Evolutionary conservation across 2,329 filamentous ascomycete species (phyloP), one percentile per base, ranked within the genome.

Genomic region (Fusarium sp.): DNA sequence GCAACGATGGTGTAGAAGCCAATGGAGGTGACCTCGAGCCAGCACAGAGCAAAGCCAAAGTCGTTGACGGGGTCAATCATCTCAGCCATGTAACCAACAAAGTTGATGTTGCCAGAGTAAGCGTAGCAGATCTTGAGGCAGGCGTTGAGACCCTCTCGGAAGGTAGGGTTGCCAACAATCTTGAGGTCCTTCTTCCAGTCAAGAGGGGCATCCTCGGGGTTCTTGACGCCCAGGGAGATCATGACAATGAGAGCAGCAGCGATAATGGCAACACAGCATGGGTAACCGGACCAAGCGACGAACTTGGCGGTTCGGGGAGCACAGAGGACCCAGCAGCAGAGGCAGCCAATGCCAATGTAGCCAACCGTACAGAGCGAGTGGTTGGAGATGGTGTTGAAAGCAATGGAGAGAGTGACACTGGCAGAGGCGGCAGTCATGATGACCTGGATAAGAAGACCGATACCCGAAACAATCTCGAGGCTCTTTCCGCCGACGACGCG

Each of bases 371-470:
- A 94, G 9, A 91, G 76, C 7, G 85, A 84, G 78, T 91, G 88
- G 64, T 85, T 84, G 12, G 87, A 88, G 79, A 93, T 91, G 58
- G 91, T 92, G 83, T 93, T 93, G 75, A 93, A 86, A 76, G 92
- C 92, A 75, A 92, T 88, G 49, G 91, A 88, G 55, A 91, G 89
- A 4, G 90, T 89, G 58, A 93, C 85, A 76, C 89, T 91, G 77
- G 92, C 91, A 67, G 92, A 87, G 49, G 89, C 90, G 82, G 89
- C 87, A 66, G 93, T 93, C 81, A 92, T 92, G 59, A 90, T 92
- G 78, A 93, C 92, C 84, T 94, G 93, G 73, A 93, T 80, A 14
- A 93, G 79, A 79, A 94, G 92, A 85, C 92, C 92, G 74, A 91
- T 82, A 3, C 90, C 80, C 10, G 78, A 67, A 1, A 75, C 29